Percentiles rank a stretch among this genome's conserved stretches.
These are phyloP conservation scores for Lachnellula willkommii DNA, from an alignment of 2,329 filamentous ascomycete genomes.

Conservation along the genomic window DNA sequence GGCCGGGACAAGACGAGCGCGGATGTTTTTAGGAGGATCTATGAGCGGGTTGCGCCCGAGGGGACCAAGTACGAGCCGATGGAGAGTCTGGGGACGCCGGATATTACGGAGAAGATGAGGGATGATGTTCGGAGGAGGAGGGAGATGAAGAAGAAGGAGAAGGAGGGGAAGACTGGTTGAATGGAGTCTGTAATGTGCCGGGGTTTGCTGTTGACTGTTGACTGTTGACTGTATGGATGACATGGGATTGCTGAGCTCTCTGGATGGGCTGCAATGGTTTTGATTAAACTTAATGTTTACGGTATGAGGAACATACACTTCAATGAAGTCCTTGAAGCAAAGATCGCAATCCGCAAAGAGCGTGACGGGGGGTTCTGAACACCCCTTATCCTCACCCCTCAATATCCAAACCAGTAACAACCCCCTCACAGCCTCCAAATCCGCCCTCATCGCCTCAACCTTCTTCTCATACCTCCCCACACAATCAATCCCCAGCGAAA, in stretches of 20 bases:
- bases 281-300: no score
- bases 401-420: neutral
- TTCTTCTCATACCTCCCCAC: conserved; percentile 4
- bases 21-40: conserved; percentile 7
- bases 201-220: no score
- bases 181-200: no score
- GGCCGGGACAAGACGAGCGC: conserved; percentile 5
- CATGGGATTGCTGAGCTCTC: no score
- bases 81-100: neutral
- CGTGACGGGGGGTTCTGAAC: no score
- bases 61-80: conserved; percentile 5
- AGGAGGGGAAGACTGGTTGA: no score
- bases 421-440: conserved; percentile 5
- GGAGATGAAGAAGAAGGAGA: neutral
- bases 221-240: no score
- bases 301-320: no score
- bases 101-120: conserved; percentile 6
- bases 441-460: neutral
- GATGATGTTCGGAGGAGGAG: conserved; percentile 1
- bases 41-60: conserved; percentile 4
- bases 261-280: no score
- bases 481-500: conserved; percentile 6
- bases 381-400: no score
- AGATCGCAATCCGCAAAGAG: no score
- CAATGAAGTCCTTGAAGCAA: no score